Evolutionary conservation across 192 early-diverging fungal genomes (phyloP).

Genomic region (Linnemannia elongata): DNA sequence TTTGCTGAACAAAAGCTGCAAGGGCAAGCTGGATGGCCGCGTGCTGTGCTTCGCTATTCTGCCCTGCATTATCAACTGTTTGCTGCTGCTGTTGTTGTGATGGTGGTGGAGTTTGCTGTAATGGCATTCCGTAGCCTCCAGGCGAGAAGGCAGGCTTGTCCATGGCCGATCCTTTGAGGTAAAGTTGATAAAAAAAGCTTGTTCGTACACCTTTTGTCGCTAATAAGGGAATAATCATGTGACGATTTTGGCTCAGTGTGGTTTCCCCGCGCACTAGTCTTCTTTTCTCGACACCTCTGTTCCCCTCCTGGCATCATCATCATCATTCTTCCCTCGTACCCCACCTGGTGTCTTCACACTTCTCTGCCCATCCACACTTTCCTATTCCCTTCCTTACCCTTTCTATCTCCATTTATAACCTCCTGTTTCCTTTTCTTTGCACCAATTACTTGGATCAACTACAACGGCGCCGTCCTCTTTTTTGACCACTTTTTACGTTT

Average conservation of each 20-base stretch:
- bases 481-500: background rate
- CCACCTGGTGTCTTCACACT: background rate
- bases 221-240: background rate
- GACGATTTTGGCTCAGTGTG: background rate
- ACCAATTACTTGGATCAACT: background rate
- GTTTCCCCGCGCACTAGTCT: background rate
- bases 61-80: background rate
- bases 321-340: background rate
- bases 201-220: background rate
- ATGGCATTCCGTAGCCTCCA: background rate
- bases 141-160: background rate
- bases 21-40: slow-evolving; percentile 28
- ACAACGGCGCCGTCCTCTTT: background rate
- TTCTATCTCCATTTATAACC: background rate
- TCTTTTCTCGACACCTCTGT: background rate
- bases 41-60: background rate
- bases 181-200: background rate
- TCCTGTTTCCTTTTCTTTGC: too few relatives aligned
- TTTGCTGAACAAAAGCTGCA: slow-evolving; percentile 28
- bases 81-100: background rate
- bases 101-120: background rate
- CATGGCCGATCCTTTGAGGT: background rate
- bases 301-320: background rate
- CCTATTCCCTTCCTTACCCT: background rate
- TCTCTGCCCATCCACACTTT: background rate